These are phyloP conservation scores for Diaporthe vaccinii DNA, from an alignment of 2,329 filamentous ascomycete species.

Conservation along the genomic window DNA sequence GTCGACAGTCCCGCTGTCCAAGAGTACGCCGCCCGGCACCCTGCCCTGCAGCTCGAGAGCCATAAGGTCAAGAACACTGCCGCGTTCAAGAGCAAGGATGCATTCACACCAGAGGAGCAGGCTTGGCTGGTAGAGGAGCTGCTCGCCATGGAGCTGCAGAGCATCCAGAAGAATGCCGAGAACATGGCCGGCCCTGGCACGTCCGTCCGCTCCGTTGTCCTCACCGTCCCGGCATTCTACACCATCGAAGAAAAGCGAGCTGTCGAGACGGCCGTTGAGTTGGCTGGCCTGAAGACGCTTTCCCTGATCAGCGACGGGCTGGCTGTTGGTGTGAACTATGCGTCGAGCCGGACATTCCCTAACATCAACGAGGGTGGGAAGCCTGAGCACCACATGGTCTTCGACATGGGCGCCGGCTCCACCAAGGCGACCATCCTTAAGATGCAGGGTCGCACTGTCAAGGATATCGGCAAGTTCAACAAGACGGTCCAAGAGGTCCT, in stretches of 20 bases:
- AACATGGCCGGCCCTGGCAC: conserved; percentile 81
- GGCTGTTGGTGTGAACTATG: conserved; percentile 95
- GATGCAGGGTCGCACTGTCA: conserved; percentile 90
- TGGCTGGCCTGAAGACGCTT: conserved; percentile 90
- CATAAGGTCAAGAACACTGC: conserved; percentile 75
- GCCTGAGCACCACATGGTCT: conserved; percentile 92
- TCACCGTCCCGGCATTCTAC: conserved; percentile 92
- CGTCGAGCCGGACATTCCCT: conserved; percentile 90
- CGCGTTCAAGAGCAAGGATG: conserved; percentile 82
- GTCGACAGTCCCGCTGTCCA: conserved; percentile 72
- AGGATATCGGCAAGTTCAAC: conserved; percentile 93
- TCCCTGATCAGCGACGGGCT: conserved; percentile 89
- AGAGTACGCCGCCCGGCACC: conserved; percentile 82
- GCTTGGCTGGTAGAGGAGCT: conserved; percentile 90
- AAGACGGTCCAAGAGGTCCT: conserved; percentile 98
- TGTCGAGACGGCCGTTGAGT: conserved; percentile 83
- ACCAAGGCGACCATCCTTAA: conserved; percentile 90
- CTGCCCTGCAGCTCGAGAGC: conserved; percentile 78
- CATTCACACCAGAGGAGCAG: conserved; percentile 72
- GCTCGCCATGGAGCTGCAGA: conserved; percentile 95
- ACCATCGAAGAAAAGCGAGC: conserved; percentile 91
- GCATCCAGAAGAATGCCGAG: conserved; percentile 91
- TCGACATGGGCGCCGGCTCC: conserved; percentile 97
- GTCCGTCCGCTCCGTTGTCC: conserved; percentile 83
- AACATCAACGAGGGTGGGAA: conserved; percentile 85